Base-by-base conservation (phyloP, 441 rosid genomes). In the Hura crepitans region DNA sequence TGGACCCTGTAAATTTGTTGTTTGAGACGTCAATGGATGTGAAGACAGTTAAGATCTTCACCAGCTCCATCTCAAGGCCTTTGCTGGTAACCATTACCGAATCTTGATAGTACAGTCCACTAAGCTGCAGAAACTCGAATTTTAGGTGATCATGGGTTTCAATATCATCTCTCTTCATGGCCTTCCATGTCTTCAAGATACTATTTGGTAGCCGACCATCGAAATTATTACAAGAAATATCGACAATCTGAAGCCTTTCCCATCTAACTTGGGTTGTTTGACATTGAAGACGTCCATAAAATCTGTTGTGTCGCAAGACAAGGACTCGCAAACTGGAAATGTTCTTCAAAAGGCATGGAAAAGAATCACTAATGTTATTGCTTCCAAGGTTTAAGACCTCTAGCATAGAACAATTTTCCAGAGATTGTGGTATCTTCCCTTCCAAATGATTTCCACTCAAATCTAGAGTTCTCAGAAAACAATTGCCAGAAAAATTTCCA, bases 191-290 rank as follows among this genome's bases (percentile, higher is more conserved):
- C 22, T 3, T 5, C 22, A 89, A 75, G 76, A 53, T 65, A 15
- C 45, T 0, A 0, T 0, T 0, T 0, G 79, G 83, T 10, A 87
- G 23, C 0, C 0, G 0, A 14, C 85, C 86, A 2, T 0, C 46
- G 23, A 89, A 85, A 2, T 69, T n/a, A 66, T 87, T 87, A 47
- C 18, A 18, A 12, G 91, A 82, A 73, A 89, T 10, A 53, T 91
- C 97, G 0, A 91, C 77, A 47, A 91, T 85, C 7, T 88, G 91
- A 76, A 91, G 88, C 83, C 5, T 72, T 7, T 77, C 71, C 84
- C 91, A 89, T 13, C 66, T 46, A 12, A 39, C 64, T 5, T n/a
- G 0, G 35, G 51, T 25, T 27, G 11, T 5, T 20, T 23, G 56
- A 62, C 92, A 91, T 10, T 59, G 28, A 42, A 86, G 27, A 2